Conservation (phyloP, 441 rosid species). For the Adansonia grandidieri region DNA sequence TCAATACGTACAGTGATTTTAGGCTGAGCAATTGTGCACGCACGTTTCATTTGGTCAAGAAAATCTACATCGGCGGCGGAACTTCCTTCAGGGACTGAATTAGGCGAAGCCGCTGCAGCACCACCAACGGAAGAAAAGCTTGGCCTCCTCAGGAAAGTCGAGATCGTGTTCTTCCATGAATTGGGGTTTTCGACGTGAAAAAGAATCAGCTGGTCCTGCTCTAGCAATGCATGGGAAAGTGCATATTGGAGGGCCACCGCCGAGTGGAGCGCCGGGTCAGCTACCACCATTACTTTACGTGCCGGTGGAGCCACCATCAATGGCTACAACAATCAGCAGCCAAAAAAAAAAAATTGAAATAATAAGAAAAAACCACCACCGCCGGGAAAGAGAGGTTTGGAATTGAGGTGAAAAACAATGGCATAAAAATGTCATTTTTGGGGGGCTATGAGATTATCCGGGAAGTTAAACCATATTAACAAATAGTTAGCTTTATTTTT, state of each 20-base stretch:
- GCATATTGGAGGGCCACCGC: slow-evolving; percentile 54
- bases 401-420: slow-evolving; percentile 5
- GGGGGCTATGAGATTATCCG: neutral
- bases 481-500: slow-evolving; percentile 15
- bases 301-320: slow-evolving; percentile 39
- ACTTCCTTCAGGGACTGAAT: neutral
- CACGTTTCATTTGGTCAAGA: slow-evolving; percentile 73
- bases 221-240: slow-evolving; percentile 28
- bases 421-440: slow-evolving; percentile 20
- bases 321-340: slow-evolving; percentile 18
- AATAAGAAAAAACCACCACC: neutral
- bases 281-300: slow-evolving; percentile 51
- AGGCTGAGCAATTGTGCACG: slow-evolving; percentile 47
- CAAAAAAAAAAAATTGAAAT: neutral
- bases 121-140: slow-evolving; percentile 28
- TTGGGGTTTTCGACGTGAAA: slow-evolving; percentile 46
- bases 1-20: slow-evolving; percentile 9
- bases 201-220: slow-evolving; percentile 47
- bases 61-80: slow-evolving; percentile 47
- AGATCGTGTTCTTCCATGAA: slow-evolving; percentile 65
- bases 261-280: slow-evolving; percentile 50
- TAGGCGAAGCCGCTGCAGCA: neutral
- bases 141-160: slow-evolving; percentile 54
- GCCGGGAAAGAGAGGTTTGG: neutral
- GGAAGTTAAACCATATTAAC: slow-evolving; percentile 14